These are phyloP conservation scores for Rhodosporidiobolus sp. DNA, from an alignment of 768 basidiomycete species.

Conservation along the genomic window DNA sequence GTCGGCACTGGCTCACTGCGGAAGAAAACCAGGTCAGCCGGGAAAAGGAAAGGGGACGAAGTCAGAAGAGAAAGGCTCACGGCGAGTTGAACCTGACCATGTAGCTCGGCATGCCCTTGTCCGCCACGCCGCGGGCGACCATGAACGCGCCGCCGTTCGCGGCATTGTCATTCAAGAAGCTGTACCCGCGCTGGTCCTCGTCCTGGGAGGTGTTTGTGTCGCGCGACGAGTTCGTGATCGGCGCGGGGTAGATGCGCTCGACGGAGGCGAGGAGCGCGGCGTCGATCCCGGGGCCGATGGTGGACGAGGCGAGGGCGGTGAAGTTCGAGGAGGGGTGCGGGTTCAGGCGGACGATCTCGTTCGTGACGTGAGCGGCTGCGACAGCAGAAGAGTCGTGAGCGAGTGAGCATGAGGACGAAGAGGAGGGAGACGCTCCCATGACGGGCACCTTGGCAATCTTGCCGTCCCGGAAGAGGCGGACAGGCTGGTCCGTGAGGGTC, in stretches of 20 bases:
- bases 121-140: background rate
- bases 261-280: background rate
- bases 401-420: background rate
- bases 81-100: slow-evolving; percentile 8
- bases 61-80: background rate
- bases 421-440: slow-evolving; percentile 57
- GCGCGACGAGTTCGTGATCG: slow-evolving; percentile 1
- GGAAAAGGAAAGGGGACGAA: background rate
- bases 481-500: slow-evolving; percentile 57
- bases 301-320: background rate
- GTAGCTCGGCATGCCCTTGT: background rate
- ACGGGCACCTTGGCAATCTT: slow-evolving; percentile 58
- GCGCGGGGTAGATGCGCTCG: slow-evolving; percentile 12
- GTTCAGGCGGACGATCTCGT: slow-evolving; percentile 9
- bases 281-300: background rate
- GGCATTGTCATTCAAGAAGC: background rate
- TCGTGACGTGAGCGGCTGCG: slow-evolving; percentile 9
- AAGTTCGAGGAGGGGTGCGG: slow-evolving; percentile 3
- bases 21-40: background rate
- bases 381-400: background rate
- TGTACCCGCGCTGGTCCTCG: background rate
- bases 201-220: slow-evolving; percentile 11
- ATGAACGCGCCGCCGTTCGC: background rate
- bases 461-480: slow-evolving; percentile 53
- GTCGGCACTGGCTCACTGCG: background rate